phyloP scores from a whole-genome alignment of 768 basidiomycete species.

The Hericium coralloides region DNA sequence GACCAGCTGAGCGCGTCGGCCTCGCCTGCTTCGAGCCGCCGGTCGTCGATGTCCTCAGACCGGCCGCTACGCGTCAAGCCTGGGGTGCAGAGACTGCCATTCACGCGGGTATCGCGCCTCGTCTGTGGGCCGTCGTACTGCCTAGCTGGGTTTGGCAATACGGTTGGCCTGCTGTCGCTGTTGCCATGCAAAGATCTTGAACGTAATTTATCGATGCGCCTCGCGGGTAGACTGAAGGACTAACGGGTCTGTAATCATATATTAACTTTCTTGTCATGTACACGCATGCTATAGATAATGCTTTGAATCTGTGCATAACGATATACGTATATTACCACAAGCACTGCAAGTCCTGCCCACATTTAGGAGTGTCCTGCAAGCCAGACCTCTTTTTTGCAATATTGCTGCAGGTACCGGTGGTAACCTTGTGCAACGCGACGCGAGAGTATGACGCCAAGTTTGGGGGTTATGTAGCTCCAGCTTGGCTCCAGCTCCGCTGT shows the following conservation, averaged over 20 bases:
- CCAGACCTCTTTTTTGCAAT: no score
- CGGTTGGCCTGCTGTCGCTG: constrained; percentile 10
- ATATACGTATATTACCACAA: not conserved
- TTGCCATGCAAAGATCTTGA: not conserved
- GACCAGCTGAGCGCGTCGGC: not conserved
- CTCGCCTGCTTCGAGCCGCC: not conserved
- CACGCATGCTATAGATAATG: not conserved
- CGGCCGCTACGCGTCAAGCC: not conserved
- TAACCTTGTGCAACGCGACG: no score
- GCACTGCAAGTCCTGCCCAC: not conserved
- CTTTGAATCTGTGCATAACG: not conserved
- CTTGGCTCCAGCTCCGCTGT: not conserved
- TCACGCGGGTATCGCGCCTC: constrained; percentile 13
- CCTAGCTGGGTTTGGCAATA: constrained; percentile 15
- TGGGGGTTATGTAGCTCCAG: no score
- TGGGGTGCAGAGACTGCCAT: constrained; percentile 12
- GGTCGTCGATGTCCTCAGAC: not conserved
- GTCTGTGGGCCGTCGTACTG: constrained; percentile 9
- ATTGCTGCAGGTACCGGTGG: no score
- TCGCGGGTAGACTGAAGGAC: not conserved
- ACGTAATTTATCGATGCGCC: not conserved
- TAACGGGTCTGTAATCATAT: not conserved
- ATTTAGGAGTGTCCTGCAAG: no score
- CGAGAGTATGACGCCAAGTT: no score
- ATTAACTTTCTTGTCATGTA: not conserved